Evolutionary conservation across 768 basidiomycete genomes (phyloP), one percentile per base, ranked within the genome.

Genomic region (Coprinellus aureogranulatus): DNA sequence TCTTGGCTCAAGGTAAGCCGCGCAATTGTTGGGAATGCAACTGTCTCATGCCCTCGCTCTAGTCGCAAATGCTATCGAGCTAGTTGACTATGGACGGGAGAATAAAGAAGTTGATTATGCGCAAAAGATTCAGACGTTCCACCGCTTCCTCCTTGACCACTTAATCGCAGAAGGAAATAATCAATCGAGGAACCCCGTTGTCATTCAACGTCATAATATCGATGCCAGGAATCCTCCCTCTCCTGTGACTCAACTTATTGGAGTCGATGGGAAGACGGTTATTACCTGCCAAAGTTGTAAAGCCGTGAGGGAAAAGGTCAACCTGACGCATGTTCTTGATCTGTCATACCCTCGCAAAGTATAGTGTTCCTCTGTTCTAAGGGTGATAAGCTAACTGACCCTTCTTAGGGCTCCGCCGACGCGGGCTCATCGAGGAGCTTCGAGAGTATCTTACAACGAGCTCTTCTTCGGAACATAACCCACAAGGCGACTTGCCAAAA

Each of bases 61-160:
- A 90, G 89, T 78, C 25, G 78, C 83, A 41, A 89, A 90, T 62
- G 87, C 91, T 12, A 85, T 97, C 37, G 94, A 94, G 53, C 79
- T 99, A 41, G 84, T 96, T 58, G 97, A 98, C 66, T 91, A 89
- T 57, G 90, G 90, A 12, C 81, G 88, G 46, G 90, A 94, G 62
- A 76, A 79, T 10, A 76, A 77, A n/a, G 84, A 84, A 61, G 80
- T 87, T 40, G 86, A 91, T 62, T 93, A 98, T 63, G 87, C 86
- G 0, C 85, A 89, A 51, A 88, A 92, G 75, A 98, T 98, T 41
- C 97, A 98, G 71, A 84, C 85, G 16, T 98, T 98, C 78, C 94
- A 98, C 69, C 87, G 96, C 22, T 98, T 97, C 76, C 79, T 97
- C 39, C 72, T 98, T 52, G 94, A 98, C 59, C 88, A 88, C 52